These are phyloP conservation scores for Saururus chinensis DNA, from an alignment of 164 flowering plant species.

Conservation along the genomic window DNA sequence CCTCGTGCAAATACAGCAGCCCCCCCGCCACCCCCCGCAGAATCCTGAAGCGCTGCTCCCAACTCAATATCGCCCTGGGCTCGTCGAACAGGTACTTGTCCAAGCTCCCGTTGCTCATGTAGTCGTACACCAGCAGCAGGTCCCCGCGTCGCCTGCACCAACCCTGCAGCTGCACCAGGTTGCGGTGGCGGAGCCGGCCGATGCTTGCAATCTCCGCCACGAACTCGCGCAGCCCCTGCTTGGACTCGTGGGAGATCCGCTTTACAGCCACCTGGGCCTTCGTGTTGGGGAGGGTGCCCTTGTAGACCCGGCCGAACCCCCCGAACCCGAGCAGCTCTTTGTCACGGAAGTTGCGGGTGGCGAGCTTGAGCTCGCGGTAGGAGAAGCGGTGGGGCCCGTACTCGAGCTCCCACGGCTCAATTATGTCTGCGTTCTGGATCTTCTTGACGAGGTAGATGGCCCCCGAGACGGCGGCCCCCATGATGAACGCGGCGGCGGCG, in stretches of 20 bases:
- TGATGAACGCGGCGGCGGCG: constrained; percentile 13
- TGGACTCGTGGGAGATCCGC: constrained; percentile 49
- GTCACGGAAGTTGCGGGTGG: constrained; percentile 37
- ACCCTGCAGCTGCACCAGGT: constrained; percentile 35
- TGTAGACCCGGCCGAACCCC: constrained; percentile 52
- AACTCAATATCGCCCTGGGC: constrained; percentile 24
- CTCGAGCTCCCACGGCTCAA: constrained; percentile 50
- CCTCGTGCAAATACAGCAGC: constrained; percentile 51
- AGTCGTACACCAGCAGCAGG: constrained; percentile 48
- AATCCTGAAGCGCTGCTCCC: constrained; percentile 48
- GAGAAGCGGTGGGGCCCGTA: constrained; percentile 43
- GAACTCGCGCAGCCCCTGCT: constrained; percentile 50
- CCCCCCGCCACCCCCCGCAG: constrained; percentile 51
- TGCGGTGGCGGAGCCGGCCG: constrained; percentile 55
- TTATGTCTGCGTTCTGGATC: constrained; percentile 29
- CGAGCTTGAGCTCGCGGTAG: constrained; percentile 43
- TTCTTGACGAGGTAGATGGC: constrained; percentile 18
- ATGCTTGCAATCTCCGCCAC: constrained; percentile 46
- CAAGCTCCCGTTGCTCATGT: constrained; percentile 57
- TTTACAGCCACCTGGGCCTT: constrained; percentile 44
- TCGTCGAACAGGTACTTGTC: constrained; percentile 39
- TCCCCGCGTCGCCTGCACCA: constrained; percentile 9
- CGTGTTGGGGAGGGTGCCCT: constrained; percentile 31
- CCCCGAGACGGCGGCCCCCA: constrained; percentile 2
- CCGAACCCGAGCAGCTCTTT: constrained; percentile 43